Evolutionary conservation across 768 basidiomycete species (phyloP), one percentile per base, ranked within the genome.

Genomic region (Rhodocollybia butyracea): DNA sequence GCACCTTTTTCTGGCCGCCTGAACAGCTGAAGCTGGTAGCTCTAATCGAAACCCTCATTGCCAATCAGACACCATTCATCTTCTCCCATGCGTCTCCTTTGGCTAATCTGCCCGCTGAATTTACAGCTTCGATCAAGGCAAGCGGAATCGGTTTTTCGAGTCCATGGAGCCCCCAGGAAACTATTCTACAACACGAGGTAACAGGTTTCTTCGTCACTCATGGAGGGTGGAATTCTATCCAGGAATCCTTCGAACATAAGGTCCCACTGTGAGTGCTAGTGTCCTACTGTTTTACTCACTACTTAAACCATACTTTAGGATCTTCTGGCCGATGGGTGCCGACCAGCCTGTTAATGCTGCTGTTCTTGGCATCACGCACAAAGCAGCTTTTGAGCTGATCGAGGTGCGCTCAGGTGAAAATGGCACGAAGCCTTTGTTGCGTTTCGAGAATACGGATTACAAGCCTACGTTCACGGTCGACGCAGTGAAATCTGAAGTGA

Each of bases 221-320:
- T 26, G 53, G 53, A 24, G 53, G 53, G 12, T 54, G 53, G 53
- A 54, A 54, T 39, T 46, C 42, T 36, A 54, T 38, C 5, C 53
- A 54, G 19, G 53, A 54, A 26, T 12, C 53, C 2, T 45, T 45
- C 12, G 26, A 30, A 13, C 17, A 30, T 26, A 30, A 34, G n/a
- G 53, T 54, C 11, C 53, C 53, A 21, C 19, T 45, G 53, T 54
- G 24, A 45, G 53, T 39, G n/a, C 21, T 24, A 4, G 30, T 46
- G 21, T 7, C 27, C 24, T 13, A 10, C 10, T 10, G 21, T 7
- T 22, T 15, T 22, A 22, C 4, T 26, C 22, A 5, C 11, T 10
- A 13, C 19, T 39, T 8, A 31, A 26, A 17, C 7, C 27, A 53
- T n/a, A 38, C 26, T 17, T 19, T 31, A 54, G 53, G 32, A 54